Evolutionary conservation across 1,284 basidiomycete genomes (phyloP).

Genomic region (Cryptococcus floricola): DNA sequence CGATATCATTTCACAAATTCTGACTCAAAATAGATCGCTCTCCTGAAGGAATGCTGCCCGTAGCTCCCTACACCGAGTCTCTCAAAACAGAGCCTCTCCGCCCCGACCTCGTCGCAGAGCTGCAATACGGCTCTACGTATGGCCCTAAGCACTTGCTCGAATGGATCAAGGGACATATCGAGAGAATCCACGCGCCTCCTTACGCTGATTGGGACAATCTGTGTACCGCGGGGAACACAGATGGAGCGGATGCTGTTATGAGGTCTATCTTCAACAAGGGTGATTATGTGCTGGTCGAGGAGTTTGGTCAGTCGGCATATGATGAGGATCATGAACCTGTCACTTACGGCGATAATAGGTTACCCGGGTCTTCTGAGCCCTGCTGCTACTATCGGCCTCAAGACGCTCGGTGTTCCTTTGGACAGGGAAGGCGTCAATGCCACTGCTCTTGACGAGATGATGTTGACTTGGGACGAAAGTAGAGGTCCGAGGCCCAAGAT

Average conservation of each 20-base stretch:
- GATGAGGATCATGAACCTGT: background rate
- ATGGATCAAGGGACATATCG: slow-evolving; percentile 33
- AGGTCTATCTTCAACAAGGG: slow-evolving; percentile 29
- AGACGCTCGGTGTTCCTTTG: slow-evolving; percentile 60
- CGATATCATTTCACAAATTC: too few relatives aligned
- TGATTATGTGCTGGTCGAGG: slow-evolving; percentile 38
- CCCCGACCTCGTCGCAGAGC: slow-evolving; percentile 31
- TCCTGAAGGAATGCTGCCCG: slow-evolving; percentile 24
- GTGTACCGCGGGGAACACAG: slow-evolving; percentile 39
- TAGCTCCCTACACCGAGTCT: slow-evolving; percentile 21
- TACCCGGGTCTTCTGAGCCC: slow-evolving; percentile 59
- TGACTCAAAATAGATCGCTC: slow-evolving; percentile 7
- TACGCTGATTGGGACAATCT: slow-evolving; percentile 35
- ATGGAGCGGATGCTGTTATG: slow-evolving; percentile 36
- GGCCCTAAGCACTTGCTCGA: slow-evolving; percentile 31
- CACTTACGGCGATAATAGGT: slow-evolving; percentile 10
- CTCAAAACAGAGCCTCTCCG: slow-evolving; percentile 21
- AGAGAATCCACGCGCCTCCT: slow-evolving; percentile 24
- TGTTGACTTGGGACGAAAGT: slow-evolving; percentile 62
- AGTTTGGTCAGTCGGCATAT: slow-evolving; percentile 31
- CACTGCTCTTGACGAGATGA: slow-evolving; percentile 57
- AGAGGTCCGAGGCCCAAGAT: slow-evolving; percentile 55
- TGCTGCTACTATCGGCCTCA: slow-evolving; percentile 54
- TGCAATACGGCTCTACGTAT: slow-evolving; percentile 33
- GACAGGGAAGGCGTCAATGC: slow-evolving; percentile 66